Evolutionary conservation across 768 basidiomycete species (phyloP), one percentile per base, ranked within the genome.

Genomic region (Trichaptum fuscoviolaceum): DNA sequence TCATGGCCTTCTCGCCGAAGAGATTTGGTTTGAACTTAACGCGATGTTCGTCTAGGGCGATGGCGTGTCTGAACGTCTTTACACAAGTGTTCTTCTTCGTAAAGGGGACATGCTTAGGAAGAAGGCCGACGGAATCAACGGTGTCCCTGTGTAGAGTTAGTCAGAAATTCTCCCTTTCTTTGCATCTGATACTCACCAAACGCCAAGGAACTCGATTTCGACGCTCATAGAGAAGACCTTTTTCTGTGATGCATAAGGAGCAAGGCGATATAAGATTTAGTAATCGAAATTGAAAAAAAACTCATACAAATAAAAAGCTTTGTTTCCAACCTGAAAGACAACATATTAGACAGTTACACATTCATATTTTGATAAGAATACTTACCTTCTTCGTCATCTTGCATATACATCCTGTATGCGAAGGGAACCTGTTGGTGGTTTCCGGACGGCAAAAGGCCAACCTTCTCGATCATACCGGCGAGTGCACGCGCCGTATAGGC

Each of bases 211-310:
- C 65, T 79, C 78, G 0, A 78, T 66, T 23, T 68, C 63, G 23
- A 76, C 73, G 26, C 90, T 87, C n/a, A 88, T 84, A 0, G 85
- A 88, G 71, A 92, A 92, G 0, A 88, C 85, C 35, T 86, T 87
- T 75, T 92, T 92, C 18, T 26, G 34, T 6, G 58, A 36, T 63
- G 15, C 26, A 18, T 17, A 27, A 27, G 6, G 34, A 27, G n/a
- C n/a, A n/a, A n/a, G n/a, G n/a, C n/a, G 15, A 23, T 26, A 15
- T 12, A 12, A 5, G 24, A n/a, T n/a, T 61, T 61, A 61, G 59
- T 24, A 24, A 23, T 17, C 59, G 24, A 61, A 9, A 25, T 12
- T 17, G 24, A 15, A 23, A 25, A 18, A 34, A 61, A 61, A 9
- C 23, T 17, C 59, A 17, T 61, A 61, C 59, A 79, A 93, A 93